These are phyloP conservation scores for Phytophthora tentaculata DNA, from an alignment of 352 stramenopile species.

Conservation along the genomic window DNA sequence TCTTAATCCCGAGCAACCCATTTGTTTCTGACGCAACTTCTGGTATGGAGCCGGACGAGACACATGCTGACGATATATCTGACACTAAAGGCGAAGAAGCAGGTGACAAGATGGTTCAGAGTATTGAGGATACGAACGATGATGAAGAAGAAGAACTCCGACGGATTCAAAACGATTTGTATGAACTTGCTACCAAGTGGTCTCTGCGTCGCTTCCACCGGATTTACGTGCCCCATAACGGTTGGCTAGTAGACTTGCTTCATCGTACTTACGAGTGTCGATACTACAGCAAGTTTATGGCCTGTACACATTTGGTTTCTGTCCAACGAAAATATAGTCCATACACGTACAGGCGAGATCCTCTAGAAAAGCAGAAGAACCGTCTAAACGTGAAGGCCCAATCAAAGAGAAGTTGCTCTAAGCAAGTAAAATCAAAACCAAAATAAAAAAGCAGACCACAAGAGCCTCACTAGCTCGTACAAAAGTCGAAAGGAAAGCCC, in stretches of 20 bases:
- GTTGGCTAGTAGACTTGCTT: neutral
- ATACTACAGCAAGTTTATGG: neutral
- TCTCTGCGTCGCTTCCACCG: too few relatives aligned
- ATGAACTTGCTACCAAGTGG: too few relatives aligned
- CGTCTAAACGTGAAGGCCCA: neutral
- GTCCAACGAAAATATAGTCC: neutral
- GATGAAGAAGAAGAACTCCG: neutral
- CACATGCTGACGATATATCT: too few relatives aligned
- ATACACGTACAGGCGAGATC: neutral
- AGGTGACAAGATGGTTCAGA: too few relatives aligned
- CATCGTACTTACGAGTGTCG: neutral
- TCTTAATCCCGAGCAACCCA: too few relatives aligned
- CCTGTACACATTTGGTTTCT: neutral
- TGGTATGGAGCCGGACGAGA: too few relatives aligned
- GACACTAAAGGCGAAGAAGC: too few relatives aligned
- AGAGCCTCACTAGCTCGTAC: neutral
- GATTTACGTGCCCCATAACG: too few relatives aligned
- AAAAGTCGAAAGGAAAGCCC: neutral
- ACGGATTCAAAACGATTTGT: neutral
- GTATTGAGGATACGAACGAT: neutral
- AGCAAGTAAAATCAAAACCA: neutral
- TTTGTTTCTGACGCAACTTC: too few relatives aligned
- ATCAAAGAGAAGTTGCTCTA: neutral
- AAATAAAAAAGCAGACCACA: neutral
- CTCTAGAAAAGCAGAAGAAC: neutral